Base-by-base conservation (phyloP, 257 asterid species). In the Rehmannia glutinosa region DNA sequence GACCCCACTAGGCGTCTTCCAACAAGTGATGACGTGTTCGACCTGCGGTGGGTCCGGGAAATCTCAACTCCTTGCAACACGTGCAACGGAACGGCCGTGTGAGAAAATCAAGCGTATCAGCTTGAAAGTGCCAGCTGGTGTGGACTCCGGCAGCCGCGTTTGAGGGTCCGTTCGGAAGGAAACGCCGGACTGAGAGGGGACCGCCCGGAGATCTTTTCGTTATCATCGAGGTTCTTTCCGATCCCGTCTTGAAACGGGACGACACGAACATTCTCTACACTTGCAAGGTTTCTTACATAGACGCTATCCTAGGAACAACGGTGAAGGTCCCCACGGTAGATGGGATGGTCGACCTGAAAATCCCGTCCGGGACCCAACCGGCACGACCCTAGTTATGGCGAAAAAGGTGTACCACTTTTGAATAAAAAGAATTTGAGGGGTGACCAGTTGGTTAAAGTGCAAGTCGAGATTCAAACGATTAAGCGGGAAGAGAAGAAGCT, bases 1-100 rank as follows among this genome's bases (percentile, higher is more conserved):
- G 80, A 94, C 98, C 61, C 99, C 99, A 4, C 87, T 94, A 0
- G 99, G 99, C 4, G 95, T 94, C 67, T 88, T 94, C 84, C 99
- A 91, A 78, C 99, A 91, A 75, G 96, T 94, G 59, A 84, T 85
- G 90, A 84, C 98, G 2, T 94, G 98, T 75, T 81, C 95, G 16
- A 38, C 90, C 8, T 94, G 99, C 64, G 79, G 77, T 10, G 99
- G 99, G 7, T 32, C 85, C 0, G 99, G 99, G 93, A 94, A 68
- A 82, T 67, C 62, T 81, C 92, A 3, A 84, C 96, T 9, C 95
- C 97, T 19, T 94, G 99, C 82, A 66, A 59, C 60, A 84, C 97
- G 0, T 94, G 99, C 19, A 52, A 75, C 2, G 97, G 99, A 92
- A 88, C 30, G 95, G 91, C 21, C 83, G 99, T 23, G 91, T 81